These are phyloP conservation scores for Cystobasidiaceae sp. DNA, from an alignment of 1,284 basidiomycete genomes.

Conservation along the genomic window DNA sequence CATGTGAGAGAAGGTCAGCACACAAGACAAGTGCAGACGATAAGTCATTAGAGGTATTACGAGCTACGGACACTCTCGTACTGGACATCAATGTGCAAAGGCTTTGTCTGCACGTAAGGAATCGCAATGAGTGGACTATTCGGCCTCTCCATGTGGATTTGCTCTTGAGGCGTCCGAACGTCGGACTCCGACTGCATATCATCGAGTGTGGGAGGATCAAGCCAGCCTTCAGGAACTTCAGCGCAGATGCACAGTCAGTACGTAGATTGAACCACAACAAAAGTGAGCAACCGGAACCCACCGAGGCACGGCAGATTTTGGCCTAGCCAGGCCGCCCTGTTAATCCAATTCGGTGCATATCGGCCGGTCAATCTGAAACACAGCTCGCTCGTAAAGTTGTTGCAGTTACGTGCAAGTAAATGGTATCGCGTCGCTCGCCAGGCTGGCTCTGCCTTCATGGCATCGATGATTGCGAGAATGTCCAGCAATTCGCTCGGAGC, in stretches of 20 bases:
- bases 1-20: too few species aligned
- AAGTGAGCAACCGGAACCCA: not conserved
- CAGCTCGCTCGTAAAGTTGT: constrained; percentile 43
- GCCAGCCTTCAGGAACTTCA: constrained; percentile 24
- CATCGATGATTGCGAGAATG: constrained; percentile 31
- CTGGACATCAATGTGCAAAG: constrained; percentile 10
- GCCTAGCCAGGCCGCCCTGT: constrained; percentile 34
- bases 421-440: constrained; percentile 39
- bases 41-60: too few species aligned
- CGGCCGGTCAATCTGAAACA: constrained; percentile 39
- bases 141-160: too few species aligned
- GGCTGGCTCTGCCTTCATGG: constrained; percentile 33
- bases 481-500: not conserved
- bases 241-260: not conserved
- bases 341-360: constrained; percentile 41
- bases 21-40: too few species aligned
- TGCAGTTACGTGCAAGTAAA: constrained; percentile 41
- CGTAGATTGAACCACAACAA: not conserved
- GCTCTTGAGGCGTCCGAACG: too few species aligned
- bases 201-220: constrained; percentile 27
- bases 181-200: too few species aligned
- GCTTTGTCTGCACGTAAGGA: constrained; percentile 17
- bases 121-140: constrained; percentile 19
- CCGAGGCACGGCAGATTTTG: constrained; percentile 23
- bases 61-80: constrained; percentile 3